Evolutionary conservation across 2,329 filamentous ascomycete species (phyloP).

Genomic region (Alternaria angustiovoidea): DNA sequence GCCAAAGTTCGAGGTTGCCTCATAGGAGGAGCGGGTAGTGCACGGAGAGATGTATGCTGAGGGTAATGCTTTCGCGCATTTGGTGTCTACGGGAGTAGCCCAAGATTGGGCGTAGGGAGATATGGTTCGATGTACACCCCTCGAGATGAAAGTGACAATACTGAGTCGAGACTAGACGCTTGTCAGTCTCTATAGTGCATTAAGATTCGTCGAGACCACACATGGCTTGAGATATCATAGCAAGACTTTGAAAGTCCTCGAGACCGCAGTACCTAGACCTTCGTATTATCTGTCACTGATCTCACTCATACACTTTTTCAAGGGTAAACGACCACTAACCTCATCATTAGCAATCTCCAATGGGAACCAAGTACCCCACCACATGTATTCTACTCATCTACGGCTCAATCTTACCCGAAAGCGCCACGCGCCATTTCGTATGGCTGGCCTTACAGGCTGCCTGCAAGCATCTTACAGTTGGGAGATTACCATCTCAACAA

Average conservation of each 20-base stretch:
- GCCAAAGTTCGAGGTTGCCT: conserved; percentile 72
- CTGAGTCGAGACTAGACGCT: neutral
- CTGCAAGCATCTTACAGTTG: neutral
- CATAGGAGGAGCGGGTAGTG: conserved; percentile 1
- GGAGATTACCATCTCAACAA: neutral
- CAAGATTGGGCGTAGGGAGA: neutral
- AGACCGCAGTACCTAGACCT: neutral
- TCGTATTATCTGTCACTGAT: neutral
- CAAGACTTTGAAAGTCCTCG: too few species aligned
- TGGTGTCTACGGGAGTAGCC: neutral
- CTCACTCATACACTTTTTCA: neutral
- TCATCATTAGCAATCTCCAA: neutral
- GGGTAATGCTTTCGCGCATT: neutral
- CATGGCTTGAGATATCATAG: neutral
- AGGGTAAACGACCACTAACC: neutral
- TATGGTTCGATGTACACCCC: too few species aligned
- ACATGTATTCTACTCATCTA: neutral
- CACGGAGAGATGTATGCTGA: neutral
- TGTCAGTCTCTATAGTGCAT: neutral
- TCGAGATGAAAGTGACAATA: too few species aligned
- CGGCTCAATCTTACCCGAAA: neutral
- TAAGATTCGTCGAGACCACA: neutral
- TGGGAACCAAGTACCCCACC: neutral
- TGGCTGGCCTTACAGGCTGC: neutral
- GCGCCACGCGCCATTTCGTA: neutral